Evolutionary conservation across 345 rosid genomes (phyloP), one percentile per base, ranked within the genome.

Genomic region (Angophora floribunda): DNA sequence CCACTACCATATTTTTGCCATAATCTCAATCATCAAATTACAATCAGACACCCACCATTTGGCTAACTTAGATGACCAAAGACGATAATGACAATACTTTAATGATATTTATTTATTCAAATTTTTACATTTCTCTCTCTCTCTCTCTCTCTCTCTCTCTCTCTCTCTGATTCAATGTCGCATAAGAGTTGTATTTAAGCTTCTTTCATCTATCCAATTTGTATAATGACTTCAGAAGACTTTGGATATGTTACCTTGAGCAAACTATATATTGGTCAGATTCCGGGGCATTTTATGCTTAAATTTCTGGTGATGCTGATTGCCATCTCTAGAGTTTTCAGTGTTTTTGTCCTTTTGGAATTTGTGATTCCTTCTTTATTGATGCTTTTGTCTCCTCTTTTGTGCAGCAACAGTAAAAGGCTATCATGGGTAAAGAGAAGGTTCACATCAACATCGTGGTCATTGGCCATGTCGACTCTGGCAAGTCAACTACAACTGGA

Each of bases 381-480:
- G 44, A 36, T 36, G 82, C 13, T 75, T 19, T 41, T 9, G 49
- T 75, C 49, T 75, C 14, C 49, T 41, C 47, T 70, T 36, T 36
- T 75, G 82, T 2, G 49, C 14, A 36, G 82, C 26, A 41, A 75
- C 22, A 41, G 49, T 75, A 75, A 41, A 17, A 75, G 49, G 82
- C 82, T 44, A 75, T 41, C 51, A 95, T 95, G 96, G 97, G 97
- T 79, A 95, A 95, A 92, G 97, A 95, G 52, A 95, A 95, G 95
- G 9, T 65, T 89, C 97, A 95, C 91, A 95, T 95, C 82, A 94
- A 91, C 92, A 95, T 95, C 52, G 96, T 94, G 91, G 95, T 95
- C 86, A 95, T 95, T 70, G 97, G 97, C 87, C 97, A 95, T 89
- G 97, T 95, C 36, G 97, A 95, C 93, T 94, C 95, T 52, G 97